A percentile compares a stretch with the other conserved stretches of the same genome.
phyloP scores from a whole-genome alignment of 1,139 yeast species.

The Zygosaccharomyces sapae region DNA sequence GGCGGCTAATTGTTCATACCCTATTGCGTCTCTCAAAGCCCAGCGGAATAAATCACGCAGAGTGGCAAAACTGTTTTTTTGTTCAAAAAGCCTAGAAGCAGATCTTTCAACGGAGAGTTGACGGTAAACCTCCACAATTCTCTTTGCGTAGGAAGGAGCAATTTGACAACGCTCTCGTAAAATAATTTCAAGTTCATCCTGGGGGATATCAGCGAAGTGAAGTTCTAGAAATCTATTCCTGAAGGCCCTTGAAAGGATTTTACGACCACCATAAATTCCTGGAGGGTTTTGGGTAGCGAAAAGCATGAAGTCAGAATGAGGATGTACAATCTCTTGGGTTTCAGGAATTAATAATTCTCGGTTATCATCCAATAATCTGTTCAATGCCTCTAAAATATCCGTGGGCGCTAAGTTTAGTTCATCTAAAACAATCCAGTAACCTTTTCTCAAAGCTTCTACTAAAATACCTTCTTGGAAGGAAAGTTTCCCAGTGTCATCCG shows the following conservation, averaged over 20 bases:
- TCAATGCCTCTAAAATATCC: constrained; percentile 92
- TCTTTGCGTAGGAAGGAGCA: constrained; percentile 92
- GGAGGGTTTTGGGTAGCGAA: constrained; percentile 99
- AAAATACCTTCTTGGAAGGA: constrained; percentile 85
- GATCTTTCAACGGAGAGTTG: constrained; percentile 82
- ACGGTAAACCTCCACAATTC: constrained; percentile 86
- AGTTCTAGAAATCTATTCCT: constrained; percentile 91
- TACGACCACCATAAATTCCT: constrained; percentile 95
- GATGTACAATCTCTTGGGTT: constrained; percentile 88
- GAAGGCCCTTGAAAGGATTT: constrained; percentile 88
- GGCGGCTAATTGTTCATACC: constrained; percentile 89
- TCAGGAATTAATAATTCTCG: constrained; percentile 94
- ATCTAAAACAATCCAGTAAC: constrained; percentile 95
- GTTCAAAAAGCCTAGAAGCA: constrained; percentile 84
- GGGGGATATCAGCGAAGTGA: constrained; percentile 97
- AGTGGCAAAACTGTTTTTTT: constrained; percentile 93
- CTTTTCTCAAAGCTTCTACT: constrained; percentile 88
- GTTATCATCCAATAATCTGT: constrained; percentile 90
- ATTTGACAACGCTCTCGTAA: constrained; percentile 83
- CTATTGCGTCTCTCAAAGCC: constrained; percentile 93
- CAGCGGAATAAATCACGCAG: constrained; percentile 94
- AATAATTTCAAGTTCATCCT: constrained; percentile 86
- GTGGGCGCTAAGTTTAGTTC: constrained; percentile 97
- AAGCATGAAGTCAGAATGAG: constrained; percentile 95
- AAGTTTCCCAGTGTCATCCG: constrained; percentile 80